phyloP scores from a whole-genome alignment of 2,329 filamentous ascomycete genomes.

The Epichloe typhina region DNA sequence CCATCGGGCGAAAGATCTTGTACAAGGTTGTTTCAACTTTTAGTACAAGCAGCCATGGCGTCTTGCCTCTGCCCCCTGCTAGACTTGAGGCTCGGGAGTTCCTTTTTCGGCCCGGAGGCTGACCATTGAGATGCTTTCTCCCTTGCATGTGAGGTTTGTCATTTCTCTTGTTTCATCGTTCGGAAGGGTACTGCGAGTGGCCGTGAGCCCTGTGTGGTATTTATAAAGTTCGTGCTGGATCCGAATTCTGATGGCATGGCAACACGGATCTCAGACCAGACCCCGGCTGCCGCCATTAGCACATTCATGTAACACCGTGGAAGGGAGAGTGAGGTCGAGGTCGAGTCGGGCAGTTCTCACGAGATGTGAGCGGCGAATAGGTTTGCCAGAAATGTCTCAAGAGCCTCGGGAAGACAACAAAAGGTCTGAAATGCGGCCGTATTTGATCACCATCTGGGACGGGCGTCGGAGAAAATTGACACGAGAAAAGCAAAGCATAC shows the following conservation, averaged over 20 bases:
- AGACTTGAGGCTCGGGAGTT: background rate
- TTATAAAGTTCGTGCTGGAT: no score
- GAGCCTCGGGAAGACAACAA: background rate
- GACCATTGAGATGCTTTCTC: slow-evolving; percentile 1
- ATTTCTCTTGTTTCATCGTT: background rate
- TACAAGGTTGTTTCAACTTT: background rate
- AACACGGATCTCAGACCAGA: no score
- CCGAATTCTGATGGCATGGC: no score
- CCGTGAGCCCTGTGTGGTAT: no score
- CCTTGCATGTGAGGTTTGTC: slow-evolving; percentile 2
- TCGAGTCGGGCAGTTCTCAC: no score
- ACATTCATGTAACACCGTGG: no score
- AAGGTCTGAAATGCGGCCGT: background rate
- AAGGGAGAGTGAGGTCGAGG: no score
- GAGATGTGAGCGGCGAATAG: background rate
- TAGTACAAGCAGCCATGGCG: background rate
- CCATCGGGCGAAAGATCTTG: background rate
- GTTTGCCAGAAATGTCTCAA: background rate
- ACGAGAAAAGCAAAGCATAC: background rate
- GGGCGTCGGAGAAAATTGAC: no score
- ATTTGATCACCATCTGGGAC: background rate
- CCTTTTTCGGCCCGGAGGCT: background rate
- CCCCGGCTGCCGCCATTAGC: no score
- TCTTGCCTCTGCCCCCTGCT: background rate
- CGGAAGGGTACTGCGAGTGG: no score